A percentile compares a stretch with the other conserved stretches of the same genome.
Conservation (phyloP, 2,329 filamentous ascomycete species). For the Mycosphaerella arachidis region DNA sequence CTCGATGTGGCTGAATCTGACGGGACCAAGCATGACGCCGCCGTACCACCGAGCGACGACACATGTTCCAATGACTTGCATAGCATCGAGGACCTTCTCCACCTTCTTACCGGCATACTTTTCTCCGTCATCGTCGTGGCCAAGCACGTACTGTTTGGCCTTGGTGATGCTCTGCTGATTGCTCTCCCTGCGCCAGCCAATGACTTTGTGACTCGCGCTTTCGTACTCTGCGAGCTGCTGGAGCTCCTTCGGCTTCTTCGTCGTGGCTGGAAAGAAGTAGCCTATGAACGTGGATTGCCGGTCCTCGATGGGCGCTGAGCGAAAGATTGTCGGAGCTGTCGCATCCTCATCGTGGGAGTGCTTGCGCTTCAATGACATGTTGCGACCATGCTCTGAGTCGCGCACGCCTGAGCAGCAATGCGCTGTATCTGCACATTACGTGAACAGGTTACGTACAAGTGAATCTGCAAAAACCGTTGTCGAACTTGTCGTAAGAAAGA, state of each 20-base stretch:
- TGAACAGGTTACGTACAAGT: neutral
- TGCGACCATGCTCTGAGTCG: neutral
- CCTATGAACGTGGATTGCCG: conserved; percentile 50
- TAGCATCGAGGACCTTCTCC: conserved; percentile 43
- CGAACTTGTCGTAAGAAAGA: neutral
- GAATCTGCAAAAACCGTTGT: too few species aligned
- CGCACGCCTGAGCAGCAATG: neutral
- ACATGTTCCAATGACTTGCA: conserved; percentile 43
- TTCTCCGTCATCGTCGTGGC: conserved; percentile 53
- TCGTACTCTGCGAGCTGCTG: conserved; percentile 43
- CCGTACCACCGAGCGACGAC: conserved; percentile 55
- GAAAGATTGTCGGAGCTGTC: conserved; percentile 36
- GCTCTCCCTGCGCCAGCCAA: conserved; percentile 48
- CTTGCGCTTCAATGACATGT: conserved; percentile 31
- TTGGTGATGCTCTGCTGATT: conserved; percentile 44
- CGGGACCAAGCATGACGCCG: conserved; percentile 45
- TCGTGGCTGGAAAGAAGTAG: conserved; percentile 42
- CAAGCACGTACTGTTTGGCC: conserved; percentile 38
- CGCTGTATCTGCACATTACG: neutral
- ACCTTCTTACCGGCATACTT: conserved; percentile 48
- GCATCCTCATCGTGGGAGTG: conserved; percentile 9
- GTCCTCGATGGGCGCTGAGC: conserved; percentile 45
- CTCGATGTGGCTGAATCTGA: conserved; percentile 52
- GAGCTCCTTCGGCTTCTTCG: conserved; percentile 37
- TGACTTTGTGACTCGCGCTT: conserved; percentile 48